These are phyloP conservation scores for Elongisporangium undulatum DNA, from an alignment of 352 stramenopile genomes.

Conservation along the genomic window DNA sequence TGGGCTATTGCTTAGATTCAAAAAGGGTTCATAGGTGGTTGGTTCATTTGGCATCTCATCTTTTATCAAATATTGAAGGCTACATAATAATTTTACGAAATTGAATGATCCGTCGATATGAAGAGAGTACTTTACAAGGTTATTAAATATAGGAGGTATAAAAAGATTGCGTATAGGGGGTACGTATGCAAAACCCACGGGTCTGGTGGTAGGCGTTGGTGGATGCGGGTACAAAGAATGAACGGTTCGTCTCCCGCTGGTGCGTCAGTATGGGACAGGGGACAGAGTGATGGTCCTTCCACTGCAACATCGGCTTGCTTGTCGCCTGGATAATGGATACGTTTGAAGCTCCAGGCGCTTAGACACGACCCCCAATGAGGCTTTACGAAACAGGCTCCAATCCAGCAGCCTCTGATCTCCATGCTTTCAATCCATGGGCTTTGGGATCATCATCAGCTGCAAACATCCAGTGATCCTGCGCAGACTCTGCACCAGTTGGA, in stretches of 20 bases:
- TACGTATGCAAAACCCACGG: background rate
- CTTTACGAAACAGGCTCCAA: background rate
- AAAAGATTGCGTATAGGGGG: background rate
- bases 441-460: too few relatives aligned
- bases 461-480: background rate
- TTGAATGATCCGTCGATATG: background rate
- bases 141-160: too few relatives aligned
- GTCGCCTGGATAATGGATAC: too few relatives aligned
- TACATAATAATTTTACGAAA: background rate
- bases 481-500: background rate
- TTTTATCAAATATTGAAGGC: background rate
- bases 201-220: background rate
- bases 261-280: background rate
- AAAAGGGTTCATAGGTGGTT: background rate
- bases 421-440: background rate
- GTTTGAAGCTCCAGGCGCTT: background rate
- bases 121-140: background rate
- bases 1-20: background rate
- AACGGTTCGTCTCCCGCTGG: background rate
- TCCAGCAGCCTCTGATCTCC: background rate
- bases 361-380: background rate
- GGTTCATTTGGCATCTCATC: background rate
- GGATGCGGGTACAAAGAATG: background rate
- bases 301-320: background rate
- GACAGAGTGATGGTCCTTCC: background rate